Base-by-base conservation (phyloP, 2,329 filamentous ascomycete genomes). In the Chrysoporthe cubensis region DNA sequence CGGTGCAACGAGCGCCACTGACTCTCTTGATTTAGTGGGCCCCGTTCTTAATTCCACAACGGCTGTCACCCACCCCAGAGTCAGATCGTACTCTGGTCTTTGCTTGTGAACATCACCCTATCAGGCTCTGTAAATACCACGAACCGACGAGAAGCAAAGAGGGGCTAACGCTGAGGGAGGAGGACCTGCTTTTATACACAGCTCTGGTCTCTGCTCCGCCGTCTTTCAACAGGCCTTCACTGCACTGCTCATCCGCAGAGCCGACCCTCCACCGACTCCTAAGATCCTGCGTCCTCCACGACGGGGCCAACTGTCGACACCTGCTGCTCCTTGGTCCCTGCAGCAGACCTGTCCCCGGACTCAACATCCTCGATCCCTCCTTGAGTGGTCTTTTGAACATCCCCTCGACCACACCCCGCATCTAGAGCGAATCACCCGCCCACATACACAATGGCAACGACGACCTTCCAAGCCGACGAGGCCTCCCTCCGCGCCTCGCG, bases 401-500 rank as follows among this genome's bases (percentile, higher is more conserved):
- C 44, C 21, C 48, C 21, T 13, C 40, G 34, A 60, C 40, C 9
- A 21, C 50, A 5, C 34, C 13, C 34, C 37, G 21, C 57, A 40
- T 43, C n/a, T 32, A 32, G 16, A 11, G 21, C 58, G n/a, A 48
- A 18, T 1, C 43, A 26, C 37, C 14, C 58, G 1, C 34, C 4
- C 37, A 3, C 3, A 2, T 37, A 26, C 34, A 37, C 37, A 21
- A 65, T 40, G 32, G 74, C 74, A 74, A 78, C 76, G 73, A 78
- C 74, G 72, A 73, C 74, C 68, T 73, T 75, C 69, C 72, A 77
- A 58, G 75, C 78, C 68, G 71, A 69, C 42, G 44, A 43, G 57
- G 37, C 78, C 63, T 71, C 74, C 66, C 80, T 82, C 68, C 78
- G 79, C 73, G 80, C 81, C 70, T 79, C 84, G 71, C 81, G 84